Evolutionary conservation across 2,329 filamentous ascomycete genomes (phyloP).

Genomic region (Rhinocladiella mackenziei): DNA sequence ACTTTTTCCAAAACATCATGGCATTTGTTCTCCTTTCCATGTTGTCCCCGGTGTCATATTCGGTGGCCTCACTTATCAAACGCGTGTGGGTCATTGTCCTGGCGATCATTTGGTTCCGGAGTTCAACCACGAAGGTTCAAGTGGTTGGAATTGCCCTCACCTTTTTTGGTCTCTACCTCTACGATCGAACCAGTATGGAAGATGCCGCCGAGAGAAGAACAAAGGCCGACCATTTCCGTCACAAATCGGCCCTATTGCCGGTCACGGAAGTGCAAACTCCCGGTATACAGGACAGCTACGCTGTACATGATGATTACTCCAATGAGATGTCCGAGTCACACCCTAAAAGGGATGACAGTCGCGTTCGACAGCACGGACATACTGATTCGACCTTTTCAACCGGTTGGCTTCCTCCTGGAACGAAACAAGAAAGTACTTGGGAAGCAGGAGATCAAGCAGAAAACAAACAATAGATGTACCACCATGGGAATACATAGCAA

Average conservation of each 20-base stretch:
- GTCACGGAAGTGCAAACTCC: slow-evolving; percentile 47
- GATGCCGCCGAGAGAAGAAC: slow-evolving; percentile 83
- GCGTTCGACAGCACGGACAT: slow-evolving; percentile 27
- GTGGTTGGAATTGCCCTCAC: slow-evolving; percentile 81
- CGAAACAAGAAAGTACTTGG: slow-evolving; percentile 85
- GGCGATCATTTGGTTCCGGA: slow-evolving; percentile 94
- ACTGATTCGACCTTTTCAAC: slow-evolving; percentile 11
- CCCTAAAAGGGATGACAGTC: slow-evolving; percentile 45
- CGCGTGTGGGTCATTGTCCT: slow-evolving; percentile 94
- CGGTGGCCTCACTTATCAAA: slow-evolving; percentile 92
- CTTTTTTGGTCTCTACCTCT: slow-evolving; percentile 88
- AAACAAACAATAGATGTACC: slow-evolving; percentile 23
- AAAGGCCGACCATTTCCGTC: slow-evolving; percentile 59
- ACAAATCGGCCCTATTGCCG: slow-evolving; percentile 61
- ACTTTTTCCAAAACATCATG: slow-evolving; percentile 93
- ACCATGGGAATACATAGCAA: slow-evolving; percentile 18
- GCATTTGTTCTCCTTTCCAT: slow-evolving; percentile 89
- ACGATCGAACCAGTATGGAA: slow-evolving; percentile 85
- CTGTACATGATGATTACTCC: slow-evolving; percentile 9
- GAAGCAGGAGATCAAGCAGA: slow-evolving; percentile 44
- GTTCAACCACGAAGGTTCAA: slow-evolving; percentile 76
- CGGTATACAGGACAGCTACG: slow-evolving; percentile 29
- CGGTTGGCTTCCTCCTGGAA: slow-evolving; percentile 70
- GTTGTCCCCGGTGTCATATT: slow-evolving; percentile 95
- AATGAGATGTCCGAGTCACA: slow-evolving; percentile 21